Evolutionary conservation across 805 yeast genomes (phyloP).

Genomic region (Huiozyma naganishii): DNA sequence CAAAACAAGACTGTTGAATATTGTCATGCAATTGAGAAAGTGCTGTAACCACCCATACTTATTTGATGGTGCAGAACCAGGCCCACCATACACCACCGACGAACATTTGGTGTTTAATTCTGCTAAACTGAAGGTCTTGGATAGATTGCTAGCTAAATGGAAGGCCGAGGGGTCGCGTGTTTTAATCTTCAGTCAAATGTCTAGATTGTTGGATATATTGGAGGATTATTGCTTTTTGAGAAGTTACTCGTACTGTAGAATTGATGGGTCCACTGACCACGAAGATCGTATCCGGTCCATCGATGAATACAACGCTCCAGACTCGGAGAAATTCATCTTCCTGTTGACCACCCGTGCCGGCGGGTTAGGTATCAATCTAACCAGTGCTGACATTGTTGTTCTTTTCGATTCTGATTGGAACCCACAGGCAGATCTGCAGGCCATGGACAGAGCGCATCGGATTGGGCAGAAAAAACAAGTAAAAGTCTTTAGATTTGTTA

Average conservation of each 20-base stretch:
- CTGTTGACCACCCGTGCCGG: constrained; percentile 80
- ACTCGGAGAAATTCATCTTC: constrained; percentile 57
- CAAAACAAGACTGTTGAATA: constrained; percentile 64
- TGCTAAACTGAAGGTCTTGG: constrained; percentile 62
- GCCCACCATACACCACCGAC: constrained; percentile 80
- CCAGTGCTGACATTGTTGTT: constrained; percentile 67
- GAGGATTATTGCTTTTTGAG: constrained; percentile 72
- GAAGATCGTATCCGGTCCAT: constrained; percentile 64
- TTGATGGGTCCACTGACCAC: constrained; percentile 78
- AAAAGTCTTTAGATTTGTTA: constrained; percentile 63
- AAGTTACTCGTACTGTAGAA: constrained; percentile 61
- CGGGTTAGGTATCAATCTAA: constrained; percentile 76
- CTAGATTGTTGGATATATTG: constrained; percentile 66
- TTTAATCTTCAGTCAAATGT: constrained; percentile 73
- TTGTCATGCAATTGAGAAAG: constrained; percentile 76
- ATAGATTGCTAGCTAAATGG: constrained; percentile 50
- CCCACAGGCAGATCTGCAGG: constrained; percentile 82
- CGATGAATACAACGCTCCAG: constrained; percentile 72
- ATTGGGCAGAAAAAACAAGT: constrained; percentile 83
- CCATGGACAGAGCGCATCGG: constrained; percentile 85
- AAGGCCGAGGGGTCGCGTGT: constrained; percentile 68
- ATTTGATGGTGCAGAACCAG: constrained; percentile 84
- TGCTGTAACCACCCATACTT: constrained; percentile 81
- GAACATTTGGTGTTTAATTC: constrained; percentile 70
- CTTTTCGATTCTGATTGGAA: constrained; percentile 79